These are phyloP conservation scores for Leptographium flavum DNA, from an alignment of 2,329 filamentous ascomycete genomes.

Conservation along the genomic window DNA sequence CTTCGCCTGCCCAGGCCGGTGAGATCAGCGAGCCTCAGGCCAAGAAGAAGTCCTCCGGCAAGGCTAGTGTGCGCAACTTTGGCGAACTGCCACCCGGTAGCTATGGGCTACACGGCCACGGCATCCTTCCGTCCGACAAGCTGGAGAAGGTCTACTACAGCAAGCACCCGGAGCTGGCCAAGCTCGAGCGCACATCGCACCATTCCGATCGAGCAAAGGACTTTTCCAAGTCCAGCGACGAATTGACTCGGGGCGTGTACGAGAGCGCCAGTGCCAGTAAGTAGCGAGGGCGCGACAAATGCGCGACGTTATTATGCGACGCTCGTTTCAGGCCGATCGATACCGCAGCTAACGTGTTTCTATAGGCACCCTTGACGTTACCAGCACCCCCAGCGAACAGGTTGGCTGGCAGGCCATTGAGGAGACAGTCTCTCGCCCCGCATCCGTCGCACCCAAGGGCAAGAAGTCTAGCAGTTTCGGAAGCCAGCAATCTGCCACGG, in stretches of 20 bases:
- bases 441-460: conserved; percentile 9
- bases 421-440: conserved; percentile 56
- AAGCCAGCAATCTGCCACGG: conserved; percentile 10
- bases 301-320: not conserved
- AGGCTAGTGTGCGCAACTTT: conserved; percentile 57
- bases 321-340: not conserved
- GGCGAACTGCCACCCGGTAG: conserved; percentile 65
- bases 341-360: not conserved
- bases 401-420: conserved; percentile 80
- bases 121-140: conserved; percentile 58
- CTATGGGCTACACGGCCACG: conserved; percentile 86
- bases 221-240: conserved; percentile 77
- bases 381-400: conserved; percentile 77
- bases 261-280: conserved; percentile 48
- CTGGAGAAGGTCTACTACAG: conserved; percentile 87
- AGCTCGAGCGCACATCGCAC: conserved; percentile 53
- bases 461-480: conserved; percentile 6
- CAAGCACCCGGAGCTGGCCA: conserved; percentile 71
- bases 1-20: conserved; percentile 55
- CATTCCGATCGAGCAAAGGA: conserved; percentile 46
- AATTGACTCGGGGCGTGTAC: conserved; percentile 79
- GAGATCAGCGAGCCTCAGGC: conserved; percentile 18
- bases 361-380: conserved; percentile 48
- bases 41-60: conserved; percentile 43
- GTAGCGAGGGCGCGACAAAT: conserved; percentile 10